A percentile compares a stretch with the other conserved stretches of the same genome.
Conservation (phyloP, 345 rosid genomes). For the Eucalyptus globulus region DNA sequence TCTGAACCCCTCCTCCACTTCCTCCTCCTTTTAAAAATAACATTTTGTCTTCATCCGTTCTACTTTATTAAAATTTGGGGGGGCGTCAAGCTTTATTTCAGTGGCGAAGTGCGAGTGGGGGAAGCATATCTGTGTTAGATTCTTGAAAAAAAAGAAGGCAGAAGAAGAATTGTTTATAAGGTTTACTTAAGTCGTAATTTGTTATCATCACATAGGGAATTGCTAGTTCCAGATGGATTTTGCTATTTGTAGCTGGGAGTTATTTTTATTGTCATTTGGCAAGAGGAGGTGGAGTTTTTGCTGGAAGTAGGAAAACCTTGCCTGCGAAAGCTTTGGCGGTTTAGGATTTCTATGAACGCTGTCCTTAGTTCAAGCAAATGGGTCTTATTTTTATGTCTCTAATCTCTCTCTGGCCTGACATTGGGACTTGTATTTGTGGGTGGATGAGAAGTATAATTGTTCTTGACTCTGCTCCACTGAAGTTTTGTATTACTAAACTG, state of each 20-base stretch:
- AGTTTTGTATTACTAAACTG: not conserved
- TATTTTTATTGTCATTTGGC: not conserved
- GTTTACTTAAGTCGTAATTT: not conserved
- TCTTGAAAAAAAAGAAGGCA: not conserved
- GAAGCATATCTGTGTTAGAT: constrained; percentile 25
- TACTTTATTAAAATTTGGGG: not conserved
- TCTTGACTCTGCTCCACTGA: not conserved
- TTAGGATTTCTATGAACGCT: not conserved
- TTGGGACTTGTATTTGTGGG: not conserved
- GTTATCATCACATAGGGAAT: not conserved
- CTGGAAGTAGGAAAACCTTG: not conserved
- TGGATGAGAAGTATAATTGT: not conserved
- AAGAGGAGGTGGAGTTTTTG: not conserved
- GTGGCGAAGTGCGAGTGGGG: not conserved
- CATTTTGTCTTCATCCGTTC: not conserved
- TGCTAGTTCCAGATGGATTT: constrained; percentile 19
- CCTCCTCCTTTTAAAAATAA: not conserved
- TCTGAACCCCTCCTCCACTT: constrained; percentile 9
- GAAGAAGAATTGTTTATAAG: constrained; percentile 42
- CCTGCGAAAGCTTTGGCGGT: not conserved
- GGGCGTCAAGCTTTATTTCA: not conserved
- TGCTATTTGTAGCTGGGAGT: constrained; percentile 2
- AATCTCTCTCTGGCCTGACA: not conserved
- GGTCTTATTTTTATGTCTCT: not conserved
- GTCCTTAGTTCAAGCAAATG: not conserved